phyloP scores from a whole-genome alignment of 2,329 filamentous ascomycete genomes.

The Orbilia javanica region DNA sequence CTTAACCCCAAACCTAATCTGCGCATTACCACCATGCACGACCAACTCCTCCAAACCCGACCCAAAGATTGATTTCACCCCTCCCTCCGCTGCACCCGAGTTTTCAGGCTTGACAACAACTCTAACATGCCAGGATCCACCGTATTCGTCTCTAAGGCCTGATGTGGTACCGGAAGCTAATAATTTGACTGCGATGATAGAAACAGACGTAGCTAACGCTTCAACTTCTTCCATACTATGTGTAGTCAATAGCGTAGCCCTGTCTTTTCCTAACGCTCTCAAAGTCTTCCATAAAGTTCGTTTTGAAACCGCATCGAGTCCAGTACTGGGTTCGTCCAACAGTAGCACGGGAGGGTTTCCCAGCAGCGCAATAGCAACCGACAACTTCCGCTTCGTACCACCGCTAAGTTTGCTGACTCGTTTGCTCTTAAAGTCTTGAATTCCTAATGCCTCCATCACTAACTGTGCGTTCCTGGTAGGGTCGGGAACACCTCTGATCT shows the following conservation, averaged over 20 bases:
- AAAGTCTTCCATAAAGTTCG: slow-evolving; percentile 64
- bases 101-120: slow-evolving; percentile 17
- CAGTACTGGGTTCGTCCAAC: slow-evolving; percentile 64
- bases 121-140: slow-evolving; percentile 51
- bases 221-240: slow-evolving; percentile 65
- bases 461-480: slow-evolving; percentile 62
- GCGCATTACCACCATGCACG: slow-evolving; percentile 30
- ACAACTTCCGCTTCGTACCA: slow-evolving; percentile 63
- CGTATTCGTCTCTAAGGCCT: slow-evolving; percentile 47
- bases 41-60: slow-evolving; percentile 30
- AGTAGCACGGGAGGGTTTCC: slow-evolving; percentile 63
- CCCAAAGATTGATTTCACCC: slow-evolving; percentile 20
- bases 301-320: slow-evolving; percentile 64
- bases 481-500: slow-evolving; percentile 63
- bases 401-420: slow-evolving; percentile 63
- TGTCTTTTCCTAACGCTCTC: slow-evolving; percentile 61
- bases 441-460: slow-evolving; percentile 63
- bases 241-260: slow-evolving; percentile 64
- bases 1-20: slow-evolving; percentile 47
- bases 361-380: slow-evolving; percentile 64
- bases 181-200: slow-evolving; percentile 64
- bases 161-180: slow-evolving; percentile 62
- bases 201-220: slow-evolving; percentile 64
- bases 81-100: neutral
- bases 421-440: slow-evolving; percentile 61